Conservation (phyloP, 257 asterid genomes). For the Scutellaria barbata region DNA sequence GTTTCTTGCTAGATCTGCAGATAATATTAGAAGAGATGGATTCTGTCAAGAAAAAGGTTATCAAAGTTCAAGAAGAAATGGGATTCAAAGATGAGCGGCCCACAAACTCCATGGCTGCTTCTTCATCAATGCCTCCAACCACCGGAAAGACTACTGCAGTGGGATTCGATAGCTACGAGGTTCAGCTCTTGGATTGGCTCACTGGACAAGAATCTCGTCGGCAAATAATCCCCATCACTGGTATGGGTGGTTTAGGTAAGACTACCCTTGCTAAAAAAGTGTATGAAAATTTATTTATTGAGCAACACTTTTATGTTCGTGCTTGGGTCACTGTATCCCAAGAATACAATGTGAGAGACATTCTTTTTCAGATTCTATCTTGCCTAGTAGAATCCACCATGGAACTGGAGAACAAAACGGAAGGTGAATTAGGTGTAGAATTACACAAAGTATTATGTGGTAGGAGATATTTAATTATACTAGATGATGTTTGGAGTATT, state of each 20-base stretch:
- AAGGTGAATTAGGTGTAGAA: background rate
- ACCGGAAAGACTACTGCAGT: background rate
- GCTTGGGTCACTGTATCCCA: slow-evolving; percentile 4
- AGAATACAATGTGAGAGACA: background rate
- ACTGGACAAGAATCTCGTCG: background rate
- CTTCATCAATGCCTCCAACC: background rate
- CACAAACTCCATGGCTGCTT: background rate
- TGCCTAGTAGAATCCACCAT: background rate
- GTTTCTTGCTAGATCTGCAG: background rate
- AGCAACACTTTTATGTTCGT: background rate
- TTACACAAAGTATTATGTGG: background rate
- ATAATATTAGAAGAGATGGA: slow-evolving; percentile 9
- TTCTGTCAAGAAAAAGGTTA: background rate
- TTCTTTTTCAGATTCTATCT: background rate
- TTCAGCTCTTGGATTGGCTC: slow-evolving; percentile 15
- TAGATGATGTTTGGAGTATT: slow-evolving; percentile 9
- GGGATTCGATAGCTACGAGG: background rate
- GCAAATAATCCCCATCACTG: slow-evolving; percentile 4
- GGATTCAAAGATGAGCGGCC: background rate
- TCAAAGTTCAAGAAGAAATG: background rate
- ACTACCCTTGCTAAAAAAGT: background rate
- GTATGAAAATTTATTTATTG: background rate
- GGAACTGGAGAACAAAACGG: background rate
- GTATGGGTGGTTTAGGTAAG: slow-evolving; percentile 5
- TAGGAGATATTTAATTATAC: slow-evolving; percentile 3